Evolutionary conservation across 139 green algal species (phyloP).

Genomic region (Chlorella sp.): DNA sequence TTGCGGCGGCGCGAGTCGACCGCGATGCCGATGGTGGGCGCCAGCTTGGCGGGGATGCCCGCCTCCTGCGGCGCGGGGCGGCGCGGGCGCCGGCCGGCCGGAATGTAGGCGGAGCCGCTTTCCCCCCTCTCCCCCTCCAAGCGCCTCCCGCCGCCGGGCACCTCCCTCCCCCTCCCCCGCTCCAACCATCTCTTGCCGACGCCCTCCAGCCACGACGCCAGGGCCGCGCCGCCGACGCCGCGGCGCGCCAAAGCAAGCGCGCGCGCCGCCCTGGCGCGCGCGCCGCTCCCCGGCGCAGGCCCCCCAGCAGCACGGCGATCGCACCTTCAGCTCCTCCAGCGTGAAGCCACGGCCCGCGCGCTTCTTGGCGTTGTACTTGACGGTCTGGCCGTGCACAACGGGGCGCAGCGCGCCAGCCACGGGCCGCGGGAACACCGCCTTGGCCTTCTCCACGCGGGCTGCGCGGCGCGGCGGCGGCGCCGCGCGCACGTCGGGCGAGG

Average conservation of each 20-base stretch:
- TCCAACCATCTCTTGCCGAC: too few relatives aligned
- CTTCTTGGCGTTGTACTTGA: conserved; percentile 97
- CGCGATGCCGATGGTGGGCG: conserved; percentile 94
- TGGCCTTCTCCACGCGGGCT: conserved; percentile 93
- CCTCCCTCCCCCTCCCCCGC: too few relatives aligned
- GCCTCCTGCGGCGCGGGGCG: conserved; percentile 77
- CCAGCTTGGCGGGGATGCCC: conserved; percentile 89
- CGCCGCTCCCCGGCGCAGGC: too few relatives aligned
- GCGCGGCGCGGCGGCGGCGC: conserved; percentile 25
- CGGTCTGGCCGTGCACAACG: conserved; percentile 85
- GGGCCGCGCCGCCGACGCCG: too few relatives aligned
- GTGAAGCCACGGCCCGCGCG: conserved; percentile 95
- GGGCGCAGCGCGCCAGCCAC: conserved; percentile 85
- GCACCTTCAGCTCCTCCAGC: conserved; percentile 97
- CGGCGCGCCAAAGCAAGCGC: too few relatives aligned
- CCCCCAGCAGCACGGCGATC: too few relatives aligned
- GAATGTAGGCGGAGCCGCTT: too few relatives aligned
- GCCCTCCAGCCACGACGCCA: too few relatives aligned
- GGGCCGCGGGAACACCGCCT: conserved; percentile 91
- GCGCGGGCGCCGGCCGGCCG: background rate
- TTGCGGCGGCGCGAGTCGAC: conserved; percentile 97
- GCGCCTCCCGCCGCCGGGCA: too few relatives aligned
- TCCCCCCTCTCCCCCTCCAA: too few relatives aligned
- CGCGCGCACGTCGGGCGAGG: background rate
- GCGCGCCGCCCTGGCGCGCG: too few relatives aligned